phyloP scores from a whole-genome alignment of 345 rosid genomes.

The Salix exigua region DNA sequence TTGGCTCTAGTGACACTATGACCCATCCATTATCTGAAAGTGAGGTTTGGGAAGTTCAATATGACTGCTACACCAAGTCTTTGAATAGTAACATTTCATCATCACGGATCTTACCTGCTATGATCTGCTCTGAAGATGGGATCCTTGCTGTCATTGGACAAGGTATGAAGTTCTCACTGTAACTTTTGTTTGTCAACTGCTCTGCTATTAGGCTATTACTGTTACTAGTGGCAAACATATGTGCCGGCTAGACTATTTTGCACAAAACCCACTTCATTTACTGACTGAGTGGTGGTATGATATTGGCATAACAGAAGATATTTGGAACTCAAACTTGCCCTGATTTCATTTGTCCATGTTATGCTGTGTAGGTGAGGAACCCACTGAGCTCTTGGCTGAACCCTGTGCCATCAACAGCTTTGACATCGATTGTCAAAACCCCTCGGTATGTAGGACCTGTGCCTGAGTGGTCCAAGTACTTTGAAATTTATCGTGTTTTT shows the following conservation, averaged over 20 bases:
- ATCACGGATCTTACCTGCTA: slow-evolving; percentile 66
- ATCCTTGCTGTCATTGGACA: slow-evolving; percentile 73
- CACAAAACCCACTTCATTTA: background rate
- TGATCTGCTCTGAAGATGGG: slow-evolving; percentile 92
- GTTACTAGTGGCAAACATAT: background rate
- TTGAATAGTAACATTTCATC: slow-evolving; percentile 50
- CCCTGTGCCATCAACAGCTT: slow-evolving; percentile 93
- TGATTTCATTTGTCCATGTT: background rate
- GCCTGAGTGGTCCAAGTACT: background rate
- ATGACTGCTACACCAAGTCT: slow-evolving; percentile 55
- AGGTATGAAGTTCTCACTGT: slow-evolving; percentile 39
- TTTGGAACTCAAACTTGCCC: background rate
- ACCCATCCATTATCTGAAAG: slow-evolving; percentile 57
- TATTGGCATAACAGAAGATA: background rate
- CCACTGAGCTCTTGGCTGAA: slow-evolving; percentile 69
- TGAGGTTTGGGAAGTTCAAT: slow-evolving; percentile 91
- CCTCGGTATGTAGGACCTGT: slow-evolving; percentile 42
- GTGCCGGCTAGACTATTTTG: background rate
- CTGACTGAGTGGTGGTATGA: background rate
- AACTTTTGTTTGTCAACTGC: background rate
- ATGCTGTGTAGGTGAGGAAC: slow-evolving; percentile 58
- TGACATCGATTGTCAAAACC: slow-evolving; percentile 74
- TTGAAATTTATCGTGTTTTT: slow-evolving; percentile 1
- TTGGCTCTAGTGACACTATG: slow-evolving; percentile 33
- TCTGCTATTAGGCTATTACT: background rate